Evolutionary conservation across 2,329 filamentous ascomycete species (phyloP), one percentile per base, ranked within the genome.

Genomic region (Tetracladium maxilliforme): DNA sequence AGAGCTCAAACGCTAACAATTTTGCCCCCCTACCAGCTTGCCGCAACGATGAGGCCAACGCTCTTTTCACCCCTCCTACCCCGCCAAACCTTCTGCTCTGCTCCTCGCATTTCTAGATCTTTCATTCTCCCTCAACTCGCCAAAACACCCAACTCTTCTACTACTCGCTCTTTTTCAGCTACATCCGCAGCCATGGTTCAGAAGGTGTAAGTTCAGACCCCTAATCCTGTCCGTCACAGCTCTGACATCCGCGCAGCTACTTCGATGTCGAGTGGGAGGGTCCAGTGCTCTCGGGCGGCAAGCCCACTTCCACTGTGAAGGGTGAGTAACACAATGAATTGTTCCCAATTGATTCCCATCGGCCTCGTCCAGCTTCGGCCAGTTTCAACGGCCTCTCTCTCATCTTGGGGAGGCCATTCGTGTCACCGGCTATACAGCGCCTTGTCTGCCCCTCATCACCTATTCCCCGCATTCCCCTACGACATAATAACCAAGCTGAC

Each of bases 221-320:
- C 32, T 45, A 28, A 33, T 39, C 13, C 11, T 26, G 14, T 27
- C 15, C 23, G 10, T 25, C 33, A 15, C 15, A 11, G 6, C 10
- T 12, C 15, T 17, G 22, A 10, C 19, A 17, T 22, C 19, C 24
- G 21, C 25, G 30, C 33, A 71, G 65, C 45, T 81, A 59, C 62
- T 84, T 87, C 61, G 76, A 86, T 35, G 47, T 78, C 33, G 49
- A 63, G 49, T 82, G 76, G 77, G 61, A 71, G 48, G 80, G 78
- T 37, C 78, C 79, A 36, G 61, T 71, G 49, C 41, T 92, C 40
- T 60, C 61, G 50, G 58, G 63, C 51, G 58, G 54, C 49, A 49
- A 51, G 32, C 54, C 64, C 40, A 76, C 70, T 36, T 37, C 52
- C 16, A 48, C 52, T 25, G 52, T 72, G 35, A 58, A 70, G 57